These are phyloP conservation scores for Butyriboletus loyo DNA, from an alignment of 768 basidiomycete genomes.

Conservation along the genomic window DNA sequence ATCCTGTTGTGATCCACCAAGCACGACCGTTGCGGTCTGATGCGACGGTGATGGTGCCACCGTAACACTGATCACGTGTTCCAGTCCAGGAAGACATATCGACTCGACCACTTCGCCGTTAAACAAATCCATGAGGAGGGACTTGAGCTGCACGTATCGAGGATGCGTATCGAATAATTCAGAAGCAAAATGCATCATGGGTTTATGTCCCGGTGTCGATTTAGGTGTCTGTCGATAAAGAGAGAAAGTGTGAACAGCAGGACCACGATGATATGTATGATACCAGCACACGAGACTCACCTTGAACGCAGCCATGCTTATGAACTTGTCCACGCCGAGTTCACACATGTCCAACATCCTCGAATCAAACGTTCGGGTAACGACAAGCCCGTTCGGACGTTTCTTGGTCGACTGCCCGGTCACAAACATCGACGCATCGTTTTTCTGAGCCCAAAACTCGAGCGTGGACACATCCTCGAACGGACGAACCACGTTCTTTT, in stretches of 20 bases:
- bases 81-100: constrained; percentile 79
- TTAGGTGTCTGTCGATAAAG: constrained; percentile 57
- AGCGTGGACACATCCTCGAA: constrained; percentile 82
- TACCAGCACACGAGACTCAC: constrained; percentile 38
- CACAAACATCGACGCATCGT: constrained; percentile 90
- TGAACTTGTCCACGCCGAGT: constrained; percentile 80
- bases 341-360: constrained; percentile 94
- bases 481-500: constrained; percentile 88
- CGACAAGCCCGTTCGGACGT: constrained; percentile 79
- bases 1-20: constrained; percentile 29
- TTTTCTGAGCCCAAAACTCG: constrained; percentile 91
- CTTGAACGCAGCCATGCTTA: constrained; percentile 80
- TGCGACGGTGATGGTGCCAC: constrained; percentile 58
- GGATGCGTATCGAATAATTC: constrained; percentile 95
- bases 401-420: constrained; percentile 94
- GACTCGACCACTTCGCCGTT: constrained; percentile 82
- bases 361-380: constrained; percentile 84
- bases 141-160: constrained; percentile 88
- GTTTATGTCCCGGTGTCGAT: constrained; percentile 85
- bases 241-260: not conserved
- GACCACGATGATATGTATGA: too few relatives aligned
- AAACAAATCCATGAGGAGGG: constrained; percentile 86
- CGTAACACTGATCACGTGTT: constrained; percentile 83
- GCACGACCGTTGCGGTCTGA: not conserved
- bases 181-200: constrained; percentile 93